These are phyloP conservation scores for Adiantum capillusveneris DNA, from an alignment of 75 land plant genomes.

Conservation along the genomic window DNA sequence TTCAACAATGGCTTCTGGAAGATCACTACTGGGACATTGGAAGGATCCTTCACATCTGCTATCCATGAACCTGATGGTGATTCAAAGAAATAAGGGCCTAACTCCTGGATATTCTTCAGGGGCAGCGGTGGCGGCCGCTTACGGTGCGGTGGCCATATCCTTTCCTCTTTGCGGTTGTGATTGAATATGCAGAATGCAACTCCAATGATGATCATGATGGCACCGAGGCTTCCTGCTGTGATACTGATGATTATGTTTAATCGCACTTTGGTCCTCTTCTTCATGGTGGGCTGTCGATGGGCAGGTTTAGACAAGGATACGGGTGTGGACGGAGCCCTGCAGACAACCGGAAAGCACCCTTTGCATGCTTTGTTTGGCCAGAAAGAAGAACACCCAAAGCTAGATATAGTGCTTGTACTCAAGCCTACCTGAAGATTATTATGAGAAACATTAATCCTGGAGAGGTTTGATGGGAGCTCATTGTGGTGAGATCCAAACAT, in stretches of 20 bases:
- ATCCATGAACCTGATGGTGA: constrained; percentile 54
- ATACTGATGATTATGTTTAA: too few species aligned
- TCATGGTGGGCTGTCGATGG: too few species aligned
- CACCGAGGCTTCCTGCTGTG: too few species aligned
- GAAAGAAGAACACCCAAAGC: constrained; percentile 42
- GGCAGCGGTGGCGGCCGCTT: background rate
- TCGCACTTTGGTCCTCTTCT: too few species aligned
- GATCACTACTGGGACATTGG: constrained; percentile 53
- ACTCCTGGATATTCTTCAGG: constrained; percentile 10
- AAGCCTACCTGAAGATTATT: constrained; percentile 40
- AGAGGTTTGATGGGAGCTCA: constrained; percentile 17
- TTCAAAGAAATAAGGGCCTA: constrained; percentile 52
- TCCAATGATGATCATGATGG: too few species aligned
- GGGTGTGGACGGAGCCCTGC: too few species aligned
- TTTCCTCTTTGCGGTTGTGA: background rate
- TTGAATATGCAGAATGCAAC: background rate
- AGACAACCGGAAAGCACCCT: too few species aligned
- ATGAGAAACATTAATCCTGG: constrained; percentile 44
- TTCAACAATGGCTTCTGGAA: constrained; percentile 70
- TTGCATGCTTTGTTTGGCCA: background rate
- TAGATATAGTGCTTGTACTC: constrained; percentile 6
- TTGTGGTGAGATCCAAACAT: constrained; percentile 24
- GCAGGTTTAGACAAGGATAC: too few species aligned
- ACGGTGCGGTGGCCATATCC: constrained; percentile 33
- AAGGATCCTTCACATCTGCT: constrained; percentile 48